A percentile compares a stretch with the other conserved stretches of the same genome.
phyloP scores from a whole-genome alignment of 2,329 filamentous ascomycete species.

The Huntiella abstrusa region DNA sequence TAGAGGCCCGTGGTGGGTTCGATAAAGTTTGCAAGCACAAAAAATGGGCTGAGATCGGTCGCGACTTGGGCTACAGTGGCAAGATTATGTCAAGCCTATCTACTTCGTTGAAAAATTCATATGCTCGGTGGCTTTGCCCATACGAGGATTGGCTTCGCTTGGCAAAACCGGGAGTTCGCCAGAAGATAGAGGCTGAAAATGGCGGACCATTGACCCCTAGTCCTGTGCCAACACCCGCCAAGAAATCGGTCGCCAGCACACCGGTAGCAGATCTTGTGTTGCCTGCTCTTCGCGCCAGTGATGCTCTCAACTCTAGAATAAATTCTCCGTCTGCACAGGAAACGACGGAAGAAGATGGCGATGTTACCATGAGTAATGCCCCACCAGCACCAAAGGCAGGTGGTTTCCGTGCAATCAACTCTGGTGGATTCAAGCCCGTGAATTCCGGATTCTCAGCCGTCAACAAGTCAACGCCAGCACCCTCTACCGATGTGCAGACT shows the following conservation, averaged over 20 bases:
- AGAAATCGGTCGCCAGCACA: conserved; percentile 40
- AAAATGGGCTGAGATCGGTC: conserved; percentile 97
- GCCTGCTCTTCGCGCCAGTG: conserved; percentile 39
- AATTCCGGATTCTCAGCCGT: conserved; percentile 52
- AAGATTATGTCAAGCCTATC: conserved; percentile 99
- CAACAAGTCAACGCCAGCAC: conserved; percentile 23
- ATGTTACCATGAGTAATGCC: conserved; percentile 29
- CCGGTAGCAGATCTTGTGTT: conserved; percentile 45
- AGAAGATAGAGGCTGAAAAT: conserved; percentile 83
- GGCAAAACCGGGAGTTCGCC: conserved; percentile 89
- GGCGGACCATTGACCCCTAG: conserved; percentile 77
- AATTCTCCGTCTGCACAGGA: conserved; percentile 17
- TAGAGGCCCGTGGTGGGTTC: conserved; percentile 85
- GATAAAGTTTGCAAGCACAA: conserved; percentile 93
- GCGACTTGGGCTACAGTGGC: conserved; percentile 90
- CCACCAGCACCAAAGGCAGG: conserved; percentile 22
- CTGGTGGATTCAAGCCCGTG: conserved; percentile 52
- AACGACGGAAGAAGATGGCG: conserved; percentile 28
- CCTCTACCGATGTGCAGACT: conserved; percentile 1
- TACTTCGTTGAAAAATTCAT: conserved; percentile 95
- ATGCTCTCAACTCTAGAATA: conserved; percentile 31
- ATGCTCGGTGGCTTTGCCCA: conserved; percentile 87
- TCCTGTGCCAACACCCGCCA: conserved; percentile 50
- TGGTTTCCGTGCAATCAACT: conserved; percentile 42
- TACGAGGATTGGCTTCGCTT: conserved; percentile 88